Base-by-base conservation (phyloP, 306 rosid species). In the Nissolia schottii region DNA sequence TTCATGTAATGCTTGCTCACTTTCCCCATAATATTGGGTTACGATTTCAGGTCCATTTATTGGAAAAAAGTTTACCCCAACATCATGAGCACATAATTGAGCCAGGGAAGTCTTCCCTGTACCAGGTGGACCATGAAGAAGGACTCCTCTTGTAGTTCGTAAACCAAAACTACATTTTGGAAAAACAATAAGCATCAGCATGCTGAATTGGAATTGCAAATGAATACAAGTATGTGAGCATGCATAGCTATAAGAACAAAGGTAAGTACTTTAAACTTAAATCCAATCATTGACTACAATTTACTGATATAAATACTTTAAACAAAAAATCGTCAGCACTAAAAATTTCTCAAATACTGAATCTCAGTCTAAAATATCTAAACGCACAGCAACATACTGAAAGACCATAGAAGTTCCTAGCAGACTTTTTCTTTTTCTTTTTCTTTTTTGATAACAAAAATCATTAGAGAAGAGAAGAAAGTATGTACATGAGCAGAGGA, bases 61-160 rank as follows among this genome's bases (percentile, higher is more conserved):
- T 35, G 81, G 73, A 82, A 87, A 93, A 66, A 91, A 51, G 5
- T 79, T 89, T 79, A 93, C 80, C 69, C 94, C 96, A 55, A 79
- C 89, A 74, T 93, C 92, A 78, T 14, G 85, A 64, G 85, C 88
- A 81, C 96, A 93, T 64, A 87, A 49, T 28, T 31, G 85, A 80
- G 89, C 98, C 81, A 93, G 71, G 25, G 92, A 84, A 80, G 98
- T 87, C 83, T 93, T 93, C 79, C 98, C 98, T 10, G 96, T 93
- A 77, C 98, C 98, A 72, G 98, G 88, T 28, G 98, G 94, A 28
- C 98, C 97, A 71, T 87, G 97, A 69, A 93, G 96, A 85, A 93
- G 96, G 73, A 89, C 92, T 63, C 97, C 97, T 84, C 90, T 91
- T 16, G 91, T 87, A 67, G 85, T 75, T 82, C 86, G 89, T 80